Percentiles rank a stretch among this genome's conserved stretches.
These are phyloP conservation scores for Aspergillus sp. DNA, from an alignment of 2,329 filamentous ascomycete species.

Conservation along the genomic window DNA sequence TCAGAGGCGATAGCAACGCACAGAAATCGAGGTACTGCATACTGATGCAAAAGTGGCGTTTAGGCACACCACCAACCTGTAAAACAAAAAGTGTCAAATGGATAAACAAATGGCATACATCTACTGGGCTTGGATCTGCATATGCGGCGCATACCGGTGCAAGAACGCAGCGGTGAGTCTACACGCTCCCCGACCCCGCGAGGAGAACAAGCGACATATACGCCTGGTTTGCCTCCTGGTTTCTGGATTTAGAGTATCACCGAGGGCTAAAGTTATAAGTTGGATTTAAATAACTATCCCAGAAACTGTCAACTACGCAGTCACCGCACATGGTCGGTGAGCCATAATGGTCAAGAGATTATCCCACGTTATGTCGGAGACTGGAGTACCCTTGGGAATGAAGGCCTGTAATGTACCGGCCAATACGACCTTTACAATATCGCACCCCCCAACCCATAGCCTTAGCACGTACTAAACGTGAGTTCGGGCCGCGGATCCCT, in stretches of 20 bases:
- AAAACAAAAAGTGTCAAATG: neutral
- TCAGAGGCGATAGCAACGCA: neutral
- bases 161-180: neutral
- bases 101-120: neutral
- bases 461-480: neutral
- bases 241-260: neutral
- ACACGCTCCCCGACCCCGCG: neutral
- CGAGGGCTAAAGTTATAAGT: neutral
- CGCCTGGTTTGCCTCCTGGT: neutral
- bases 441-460: neutral
- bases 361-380: neutral
- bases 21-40: neutral
- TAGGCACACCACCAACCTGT: neutral
- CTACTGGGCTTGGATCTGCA: neutral
- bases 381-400: neutral
- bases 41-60: neutral
- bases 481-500: slow-evolving; percentile 6
- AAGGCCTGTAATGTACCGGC: neutral
- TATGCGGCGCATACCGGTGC: neutral
- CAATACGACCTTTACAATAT: slow-evolving; percentile 5
- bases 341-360: neutral
- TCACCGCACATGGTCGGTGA: neutral
- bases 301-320: neutral
- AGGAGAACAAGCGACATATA: neutral
- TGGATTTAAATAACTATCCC: neutral